phyloP scores from a whole-genome alignment of 345 rosid genomes.

The Orychophragmus violaceus region DNA sequence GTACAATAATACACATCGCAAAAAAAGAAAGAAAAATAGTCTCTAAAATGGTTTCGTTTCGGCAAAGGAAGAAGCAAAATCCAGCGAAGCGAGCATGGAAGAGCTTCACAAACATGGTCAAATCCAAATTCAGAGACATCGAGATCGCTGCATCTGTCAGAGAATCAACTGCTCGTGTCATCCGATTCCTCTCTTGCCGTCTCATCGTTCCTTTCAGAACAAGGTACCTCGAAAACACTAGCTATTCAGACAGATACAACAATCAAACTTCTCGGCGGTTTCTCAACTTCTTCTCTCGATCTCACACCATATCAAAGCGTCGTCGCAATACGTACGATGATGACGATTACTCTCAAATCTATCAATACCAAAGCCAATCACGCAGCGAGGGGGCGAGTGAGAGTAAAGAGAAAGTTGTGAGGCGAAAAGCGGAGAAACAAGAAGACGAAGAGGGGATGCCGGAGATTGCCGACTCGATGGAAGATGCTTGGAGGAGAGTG shows the following conservation, averaged over 20 bases:
- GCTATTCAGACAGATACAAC: slow-evolving; percentile 12
- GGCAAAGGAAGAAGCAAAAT: slow-evolving; percentile 51
- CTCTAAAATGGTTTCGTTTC: slow-evolving; percentile 39
- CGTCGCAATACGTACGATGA: slow-evolving; percentile 4
- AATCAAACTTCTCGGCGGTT: slow-evolving; percentile 14
- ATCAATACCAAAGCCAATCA: slow-evolving; percentile 23
- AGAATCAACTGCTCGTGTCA: slow-evolving; percentile 36
- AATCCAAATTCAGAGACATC: slow-evolving; percentile 40
- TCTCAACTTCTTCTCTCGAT: slow-evolving; percentile 30
- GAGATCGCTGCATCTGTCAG: slow-evolving; percentile 40
- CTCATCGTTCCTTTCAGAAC: slow-evolving; percentile 42
- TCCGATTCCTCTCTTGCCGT: slow-evolving; percentile 41
- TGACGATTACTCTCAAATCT: slow-evolving; percentile 24
- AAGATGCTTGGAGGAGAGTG: slow-evolving; percentile 75
- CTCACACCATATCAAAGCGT: slow-evolving; percentile 13
- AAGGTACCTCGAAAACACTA: slow-evolving; percentile 33
- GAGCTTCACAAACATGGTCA: slow-evolving; percentile 38
- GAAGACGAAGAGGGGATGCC: slow-evolving; percentile 27
- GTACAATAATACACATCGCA: slow-evolving; percentile 13
- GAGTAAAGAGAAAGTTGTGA: slow-evolving; percentile 4
- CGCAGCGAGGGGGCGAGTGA: slow-evolving; percentile 15
- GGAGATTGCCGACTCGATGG: slow-evolving; percentile 40
- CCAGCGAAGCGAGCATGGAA: slow-evolving; percentile 63
- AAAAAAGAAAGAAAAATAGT: neutral
- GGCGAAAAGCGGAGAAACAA: slow-evolving; percentile 9